Percentiles rank a stretch among this genome's conserved stretches.
phyloP scores from a whole-genome alignment of 1,139 yeast genomes.

The Kluyveromyces sp. region DNA sequence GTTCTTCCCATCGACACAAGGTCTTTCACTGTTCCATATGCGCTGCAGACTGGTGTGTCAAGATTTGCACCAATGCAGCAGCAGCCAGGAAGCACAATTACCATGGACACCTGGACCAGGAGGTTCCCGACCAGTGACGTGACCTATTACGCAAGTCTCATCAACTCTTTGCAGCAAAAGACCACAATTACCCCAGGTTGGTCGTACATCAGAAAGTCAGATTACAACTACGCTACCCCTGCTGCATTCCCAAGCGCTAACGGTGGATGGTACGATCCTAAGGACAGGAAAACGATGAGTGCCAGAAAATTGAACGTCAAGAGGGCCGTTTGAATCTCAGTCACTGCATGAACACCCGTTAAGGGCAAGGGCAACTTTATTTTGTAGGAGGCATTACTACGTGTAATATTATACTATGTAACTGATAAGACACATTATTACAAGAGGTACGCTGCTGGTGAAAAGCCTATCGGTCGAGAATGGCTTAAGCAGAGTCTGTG shows the following conservation, averaged over 20 bases:
- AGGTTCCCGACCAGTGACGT: slow-evolving; percentile 62
- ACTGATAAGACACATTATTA: background rate
- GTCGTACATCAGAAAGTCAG: slow-evolving; percentile 61
- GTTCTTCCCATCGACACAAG: slow-evolving; percentile 14
- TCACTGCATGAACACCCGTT: too few species aligned
- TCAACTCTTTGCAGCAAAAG: slow-evolving; percentile 39
- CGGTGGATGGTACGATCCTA: slow-evolving; percentile 41
- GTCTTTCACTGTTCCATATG: slow-evolving; percentile 52
- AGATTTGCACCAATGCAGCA: slow-evolving; percentile 88
- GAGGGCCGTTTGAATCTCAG: slow-evolving; percentile 1
- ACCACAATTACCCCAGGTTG: slow-evolving; percentile 80
- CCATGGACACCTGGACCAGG: slow-evolving; percentile 58
- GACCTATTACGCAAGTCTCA: slow-evolving; percentile 44
- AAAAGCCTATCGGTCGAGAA: too few species aligned
- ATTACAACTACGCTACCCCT: slow-evolving; percentile 51
- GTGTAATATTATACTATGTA: background rate
- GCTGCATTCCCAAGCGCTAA: slow-evolving; percentile 57
- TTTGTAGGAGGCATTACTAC: background rate
- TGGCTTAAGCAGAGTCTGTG: background rate
- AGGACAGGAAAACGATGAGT: slow-evolving; percentile 31
- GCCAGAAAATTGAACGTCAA: slow-evolving; percentile 17
- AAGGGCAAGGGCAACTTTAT: background rate
- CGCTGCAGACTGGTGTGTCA: slow-evolving; percentile 65
- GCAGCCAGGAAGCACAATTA: slow-evolving; percentile 68
- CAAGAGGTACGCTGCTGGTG: background rate